These are phyloP conservation scores for Fusarium nurragi DNA, from an alignment of 2,329 filamentous ascomycete genomes.

Conservation along the genomic window DNA sequence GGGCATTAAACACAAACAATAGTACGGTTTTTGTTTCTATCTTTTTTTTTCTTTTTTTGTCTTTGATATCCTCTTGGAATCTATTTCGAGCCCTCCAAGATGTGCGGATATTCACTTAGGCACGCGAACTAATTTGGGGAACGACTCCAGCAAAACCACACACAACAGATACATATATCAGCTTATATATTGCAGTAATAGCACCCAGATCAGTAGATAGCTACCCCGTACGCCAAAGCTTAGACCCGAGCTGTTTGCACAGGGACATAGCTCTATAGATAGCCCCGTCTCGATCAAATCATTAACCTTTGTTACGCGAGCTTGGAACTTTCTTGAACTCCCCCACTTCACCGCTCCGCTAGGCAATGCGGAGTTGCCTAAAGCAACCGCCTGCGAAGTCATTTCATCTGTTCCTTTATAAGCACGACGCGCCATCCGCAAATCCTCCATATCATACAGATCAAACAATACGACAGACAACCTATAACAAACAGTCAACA, in stretches of 20 bases:
- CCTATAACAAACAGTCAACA: not conserved
- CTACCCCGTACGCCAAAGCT: too few relatives aligned
- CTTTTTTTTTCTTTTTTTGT: not conserved
- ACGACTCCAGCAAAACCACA: too few relatives aligned
- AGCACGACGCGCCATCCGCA: not conserved
- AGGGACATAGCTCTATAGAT: too few relatives aligned
- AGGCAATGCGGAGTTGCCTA: conserved; percentile 43
- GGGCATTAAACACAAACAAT: not conserved
- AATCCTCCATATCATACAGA: conserved; percentile 1
- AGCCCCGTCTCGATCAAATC: not conserved
- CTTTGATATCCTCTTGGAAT: too few relatives aligned
- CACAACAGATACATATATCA: too few relatives aligned
- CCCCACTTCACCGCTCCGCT: conserved; percentile 11
- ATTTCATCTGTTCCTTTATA: conserved; percentile 12
- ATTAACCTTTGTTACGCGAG: not conserved
- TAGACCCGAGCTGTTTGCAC: not conserved
- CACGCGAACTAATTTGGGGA: too few relatives aligned
- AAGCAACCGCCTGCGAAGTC: conserved; percentile 19
- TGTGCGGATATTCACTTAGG: too few relatives aligned
- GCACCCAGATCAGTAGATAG: too few relatives aligned
- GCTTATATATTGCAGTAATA: too few relatives aligned
- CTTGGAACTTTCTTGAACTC: not conserved
- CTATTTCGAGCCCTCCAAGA: too few relatives aligned
- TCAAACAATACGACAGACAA: not conserved
- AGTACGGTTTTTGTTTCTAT: not conserved